A percentile compares a stretch with the other conserved stretches of the same genome.
Conservation (phyloP, 306 rosid species). For the Glycine soja region DNA sequence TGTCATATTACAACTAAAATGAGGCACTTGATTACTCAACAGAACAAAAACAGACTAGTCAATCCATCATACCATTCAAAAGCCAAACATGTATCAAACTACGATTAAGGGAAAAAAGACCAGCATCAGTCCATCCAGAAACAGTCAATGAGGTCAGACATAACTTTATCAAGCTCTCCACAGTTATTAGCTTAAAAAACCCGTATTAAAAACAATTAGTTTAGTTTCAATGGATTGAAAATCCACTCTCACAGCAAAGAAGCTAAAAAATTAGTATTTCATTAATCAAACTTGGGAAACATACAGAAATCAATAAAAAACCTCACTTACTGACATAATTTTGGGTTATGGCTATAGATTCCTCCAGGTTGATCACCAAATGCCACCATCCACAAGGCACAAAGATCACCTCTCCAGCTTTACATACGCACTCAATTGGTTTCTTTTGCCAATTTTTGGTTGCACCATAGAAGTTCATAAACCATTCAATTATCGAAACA, state of each 20-base stretch:
- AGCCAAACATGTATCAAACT: neutral
- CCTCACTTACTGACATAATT: slow-evolving; percentile 88
- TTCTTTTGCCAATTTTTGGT: slow-evolving; percentile 78
- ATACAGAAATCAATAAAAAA: slow-evolving; percentile 32
- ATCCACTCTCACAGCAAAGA: neutral
- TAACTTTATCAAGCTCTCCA: neutral
- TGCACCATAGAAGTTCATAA: slow-evolving; percentile 90
- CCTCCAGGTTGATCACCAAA: slow-evolving; percentile 94
- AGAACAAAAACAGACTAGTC: slow-evolving; percentile 11
- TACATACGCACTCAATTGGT: slow-evolving; percentile 86
- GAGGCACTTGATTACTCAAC: slow-evolving; percentile 4
- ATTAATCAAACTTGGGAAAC: slow-evolving; percentile 13
- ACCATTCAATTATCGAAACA: slow-evolving; percentile 94
- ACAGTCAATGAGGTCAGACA: slow-evolving; percentile 15
- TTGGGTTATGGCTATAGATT: slow-evolving; percentile 93
- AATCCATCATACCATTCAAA: slow-evolving; percentile 19
- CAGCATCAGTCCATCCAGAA: slow-evolving; percentile 1
- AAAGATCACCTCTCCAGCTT: slow-evolving; percentile 89
- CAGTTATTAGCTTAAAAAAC: neutral
- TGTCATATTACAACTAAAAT: slow-evolving; percentile 15
- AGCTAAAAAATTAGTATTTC: neutral
- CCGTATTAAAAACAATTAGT: slow-evolving; percentile 10
- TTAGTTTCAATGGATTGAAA: slow-evolving; percentile 24
- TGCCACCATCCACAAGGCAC: slow-evolving; percentile 99
- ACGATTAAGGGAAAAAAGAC: neutral